These are phyloP conservation scores for Taphrina sp. DNA, from an alignment of 1,139 yeast genomes.

Conservation along the genomic window DNA sequence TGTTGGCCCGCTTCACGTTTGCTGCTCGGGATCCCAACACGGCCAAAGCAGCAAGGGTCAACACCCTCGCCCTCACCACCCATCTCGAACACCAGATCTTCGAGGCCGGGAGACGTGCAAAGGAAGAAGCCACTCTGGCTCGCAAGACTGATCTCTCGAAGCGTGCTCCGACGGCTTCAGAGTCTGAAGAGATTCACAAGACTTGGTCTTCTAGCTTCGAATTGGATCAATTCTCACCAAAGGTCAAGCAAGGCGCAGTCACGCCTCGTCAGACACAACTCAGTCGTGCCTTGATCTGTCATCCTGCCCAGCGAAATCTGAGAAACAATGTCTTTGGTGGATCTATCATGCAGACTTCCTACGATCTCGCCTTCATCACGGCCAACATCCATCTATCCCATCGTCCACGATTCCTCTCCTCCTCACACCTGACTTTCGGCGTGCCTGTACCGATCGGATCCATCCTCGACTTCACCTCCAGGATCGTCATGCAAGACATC, in stretches of 20 bases:
- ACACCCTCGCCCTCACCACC: constrained; percentile 22
- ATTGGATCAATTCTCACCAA: constrained; percentile 19
- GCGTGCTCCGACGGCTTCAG: constrained; percentile 28
- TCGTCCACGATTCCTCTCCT: constrained; percentile 28
- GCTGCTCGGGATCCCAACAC: constrained; percentile 92
- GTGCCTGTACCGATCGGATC: constrained; percentile 33
- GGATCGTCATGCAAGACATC: constrained; percentile 18
- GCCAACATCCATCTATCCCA: constrained; percentile 25
- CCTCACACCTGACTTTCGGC: constrained; percentile 24
- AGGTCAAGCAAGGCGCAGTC: constrained; percentile 13
- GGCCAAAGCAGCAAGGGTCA: constrained; percentile 50
- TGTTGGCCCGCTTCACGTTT: constrained; percentile 88
- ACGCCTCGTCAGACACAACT: constrained; percentile 28
- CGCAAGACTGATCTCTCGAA: constrained; percentile 15
- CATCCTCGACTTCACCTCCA: constrained; percentile 26
- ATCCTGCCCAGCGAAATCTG: constrained; percentile 29
- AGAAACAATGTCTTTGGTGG: constrained; percentile 32
- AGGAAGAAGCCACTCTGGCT: constrained; percentile 16
- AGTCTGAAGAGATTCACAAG: constrained; percentile 18
- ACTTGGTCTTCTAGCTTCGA: constrained; percentile 25
- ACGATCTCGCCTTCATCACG: constrained; percentile 28
- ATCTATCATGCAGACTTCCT: constrained; percentile 20
- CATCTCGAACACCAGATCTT: constrained; percentile 26
- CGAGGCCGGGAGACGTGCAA: constrained; percentile 20
- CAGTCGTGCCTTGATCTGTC: constrained; percentile 21